Evolutionary conservation across 2,329 filamentous ascomycete species (phyloP), one percentile per base, ranked within the genome.

Genomic region (Didymella keratinophila): DNA sequence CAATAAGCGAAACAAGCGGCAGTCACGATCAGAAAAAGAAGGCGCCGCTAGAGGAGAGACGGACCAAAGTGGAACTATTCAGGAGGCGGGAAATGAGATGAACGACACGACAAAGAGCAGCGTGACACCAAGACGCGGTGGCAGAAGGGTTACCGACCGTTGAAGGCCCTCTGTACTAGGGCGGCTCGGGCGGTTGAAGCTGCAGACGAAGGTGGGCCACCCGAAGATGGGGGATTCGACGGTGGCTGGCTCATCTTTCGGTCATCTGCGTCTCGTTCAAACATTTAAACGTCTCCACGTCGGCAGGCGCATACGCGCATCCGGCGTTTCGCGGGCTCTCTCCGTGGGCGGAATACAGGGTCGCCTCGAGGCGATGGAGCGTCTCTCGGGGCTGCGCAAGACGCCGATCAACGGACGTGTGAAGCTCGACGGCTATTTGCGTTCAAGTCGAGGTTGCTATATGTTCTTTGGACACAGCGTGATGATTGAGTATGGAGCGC

Each of bases 161-260:
- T 77, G 64, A 79, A 78, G 62, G 78, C 76, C 51, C 75, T 71
- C 65, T 76, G 75, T 37, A 76, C 71, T 52, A 76, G 60, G 43
- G 69, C 66, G 64, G 68, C 63, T 64, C 67, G 67, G 61, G 67
- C 67, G 68, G 67, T 69, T 52, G 64, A 64, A 41, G 69, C 63
- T 45, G 69, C 64, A 52, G 67, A 65, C 68, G 72, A 69, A 39
- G 68, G 67, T 53, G 68, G 67, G 49, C 63, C 67, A 44, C 64
- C 68, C 62, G 70, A 65, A 46, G 76, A 76, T 37, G 76, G 71
- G 60, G 75, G 73, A 70, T 74, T 77, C 30, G 75, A 55, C 44
- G 49, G 55, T 46, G 54, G 56, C 52, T 65, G 63, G 63, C 55
- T 67, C 62, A 64, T 64, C 42, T 41, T 49, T 52, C 45, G 21